phyloP scores from a whole-genome alignment of 2,329 filamentous ascomycete species.

The Paraphoma sp. region DNA sequence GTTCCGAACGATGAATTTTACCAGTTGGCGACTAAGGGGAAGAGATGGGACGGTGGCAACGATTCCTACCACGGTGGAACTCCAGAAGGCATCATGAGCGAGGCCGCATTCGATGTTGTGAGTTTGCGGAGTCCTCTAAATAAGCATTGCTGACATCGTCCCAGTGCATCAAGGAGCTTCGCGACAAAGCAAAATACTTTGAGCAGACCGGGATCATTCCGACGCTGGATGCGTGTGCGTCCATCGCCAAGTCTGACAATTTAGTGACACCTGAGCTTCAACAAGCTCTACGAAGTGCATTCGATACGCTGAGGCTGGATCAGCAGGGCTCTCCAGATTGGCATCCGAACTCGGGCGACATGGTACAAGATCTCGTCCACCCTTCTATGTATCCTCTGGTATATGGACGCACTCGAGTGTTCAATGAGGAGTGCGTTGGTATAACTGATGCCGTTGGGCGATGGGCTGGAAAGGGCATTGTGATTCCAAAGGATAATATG shows the following conservation, averaged over 20 bases:
- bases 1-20: constrained; percentile 20
- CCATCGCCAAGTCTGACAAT: constrained; percentile 62
- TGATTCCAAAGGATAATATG: constrained; percentile 14
- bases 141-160: neutral
- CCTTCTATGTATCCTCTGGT: constrained; percentile 69
- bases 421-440: constrained; percentile 40
- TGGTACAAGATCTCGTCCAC: constrained; percentile 68
- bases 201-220: constrained; percentile 50
- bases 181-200: constrained; percentile 58
- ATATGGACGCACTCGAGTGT: constrained; percentile 57
- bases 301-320: constrained; percentile 58
- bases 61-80: neutral
- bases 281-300: constrained; percentile 52
- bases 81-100: constrained; percentile 19
- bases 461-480: constrained; percentile 39
- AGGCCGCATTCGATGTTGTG: constrained; percentile 20
- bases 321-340: constrained; percentile 53
- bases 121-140: neutral
- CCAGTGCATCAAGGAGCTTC: constrained; percentile 53
- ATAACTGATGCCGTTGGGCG: constrained; percentile 35
- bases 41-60: neutral
- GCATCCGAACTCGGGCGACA: constrained; percentile 64
- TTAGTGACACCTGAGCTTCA: constrained; percentile 50
- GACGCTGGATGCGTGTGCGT: constrained; percentile 54
- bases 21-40: constrained; percentile 10